Evolutionary conservation across 164 flowering plant genomes (phyloP).

Genomic region (Litsea cubeba): DNA sequence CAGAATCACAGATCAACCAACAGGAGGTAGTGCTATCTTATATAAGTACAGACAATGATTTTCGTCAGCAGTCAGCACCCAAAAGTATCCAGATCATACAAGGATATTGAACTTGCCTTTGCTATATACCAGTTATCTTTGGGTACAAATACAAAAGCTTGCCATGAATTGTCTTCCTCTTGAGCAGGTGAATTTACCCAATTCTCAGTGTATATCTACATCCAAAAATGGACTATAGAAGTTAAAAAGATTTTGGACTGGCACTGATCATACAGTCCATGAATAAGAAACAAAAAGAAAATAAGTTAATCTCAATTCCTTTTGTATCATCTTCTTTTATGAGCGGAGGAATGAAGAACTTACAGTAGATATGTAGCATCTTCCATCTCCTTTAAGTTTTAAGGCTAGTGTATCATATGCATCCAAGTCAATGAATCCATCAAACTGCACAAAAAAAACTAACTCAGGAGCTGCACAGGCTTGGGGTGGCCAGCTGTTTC

Average conservation of each 20-base stretch:
- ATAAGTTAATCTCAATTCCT: no score
- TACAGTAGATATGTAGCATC: constrained; percentile 94
- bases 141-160: constrained; percentile 81
- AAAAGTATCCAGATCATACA: background rate
- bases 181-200: constrained; percentile 98
- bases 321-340: background rate
- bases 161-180: constrained; percentile 95
- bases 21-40: no score
- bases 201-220: constrained; percentile 95
- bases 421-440: constrained; percentile 92
- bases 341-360: constrained; percentile 25
- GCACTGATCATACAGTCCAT: no score
- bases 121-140: constrained; percentile 81
- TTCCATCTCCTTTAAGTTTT: constrained; percentile 91
- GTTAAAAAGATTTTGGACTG: background rate
- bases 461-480: constrained; percentile 1
- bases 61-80: background rate
- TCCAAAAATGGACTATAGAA: background rate
- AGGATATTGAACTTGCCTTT: constrained; percentile 48
- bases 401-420: constrained; percentile 81
- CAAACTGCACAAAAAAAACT: constrained; percentile 49
- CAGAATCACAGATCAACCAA: no score
- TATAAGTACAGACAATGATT: background rate
- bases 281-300: background rate
- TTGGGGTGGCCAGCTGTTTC: background rate